A percentile compares a stretch with the other conserved stretches of the same genome.
phyloP scores from a whole-genome alignment of 2,329 filamentous ascomycete species.

The Pestalotiopsis sp. region DNA sequence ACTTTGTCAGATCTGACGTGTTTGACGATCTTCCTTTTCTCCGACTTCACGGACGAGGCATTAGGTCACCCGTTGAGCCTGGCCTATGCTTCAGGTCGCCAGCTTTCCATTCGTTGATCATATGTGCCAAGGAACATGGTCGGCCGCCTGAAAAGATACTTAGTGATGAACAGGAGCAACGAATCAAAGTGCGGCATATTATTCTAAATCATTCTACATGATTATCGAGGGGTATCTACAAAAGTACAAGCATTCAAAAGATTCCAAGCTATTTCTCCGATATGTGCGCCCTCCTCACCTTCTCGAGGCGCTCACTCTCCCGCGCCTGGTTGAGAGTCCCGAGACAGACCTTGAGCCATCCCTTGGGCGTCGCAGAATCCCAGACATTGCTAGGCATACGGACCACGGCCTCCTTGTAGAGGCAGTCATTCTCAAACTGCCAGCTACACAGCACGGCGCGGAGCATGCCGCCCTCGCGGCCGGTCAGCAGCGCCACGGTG shows the following conservation, averaged over 20 bases:
- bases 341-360: constrained; percentile 24
- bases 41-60: no score
- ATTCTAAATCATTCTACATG: neutral
- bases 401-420: constrained; percentile 25
- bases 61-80: no score
- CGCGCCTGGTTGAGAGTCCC: constrained; percentile 18
- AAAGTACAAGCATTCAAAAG: neutral
- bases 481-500: constrained; percentile 30
- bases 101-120: no score
- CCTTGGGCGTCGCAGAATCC: constrained; percentile 23
- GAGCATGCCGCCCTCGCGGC: constrained; percentile 34
- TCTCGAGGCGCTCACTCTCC: neutral
- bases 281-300: neutral
- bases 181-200: neutral
- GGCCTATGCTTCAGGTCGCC: no score
- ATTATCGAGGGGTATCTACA: neutral
- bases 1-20: no score
- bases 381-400: constrained; percentile 22
- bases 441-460: constrained; percentile 30
- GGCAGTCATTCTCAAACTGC: constrained; percentile 25
- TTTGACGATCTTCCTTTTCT: no score
- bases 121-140: no score
- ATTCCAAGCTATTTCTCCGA: neutral
- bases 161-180: no score
- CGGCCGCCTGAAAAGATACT: no score